Conservation (phyloP, 331 rosid genomes). For the Ulmus americana region DNA sequence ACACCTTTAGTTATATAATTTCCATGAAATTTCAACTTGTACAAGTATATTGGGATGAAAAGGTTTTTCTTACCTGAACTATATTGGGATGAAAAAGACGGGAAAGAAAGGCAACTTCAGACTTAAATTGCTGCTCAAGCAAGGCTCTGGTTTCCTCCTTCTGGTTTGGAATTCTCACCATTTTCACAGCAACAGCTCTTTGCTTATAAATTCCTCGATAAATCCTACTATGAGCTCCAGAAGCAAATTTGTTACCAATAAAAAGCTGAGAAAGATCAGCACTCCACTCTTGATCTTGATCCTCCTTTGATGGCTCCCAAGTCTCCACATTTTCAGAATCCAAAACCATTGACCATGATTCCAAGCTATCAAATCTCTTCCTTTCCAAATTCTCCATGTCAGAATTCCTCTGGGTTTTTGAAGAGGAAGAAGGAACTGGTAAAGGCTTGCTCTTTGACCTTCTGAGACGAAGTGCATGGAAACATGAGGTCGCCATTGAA, state of each 20-base stretch:
- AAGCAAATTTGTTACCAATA: slow-evolving; percentile 91
- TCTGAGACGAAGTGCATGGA: slow-evolving; percentile 47
- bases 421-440: slow-evolving; percentile 38
- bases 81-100: slow-evolving; percentile 91
- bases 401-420: slow-evolving; percentile 40
- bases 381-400: slow-evolving; percentile 73
- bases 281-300: slow-evolving; percentile 90
- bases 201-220: slow-evolving; percentile 97
- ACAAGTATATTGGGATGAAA: neutral
- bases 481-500: slow-evolving; percentile 69
- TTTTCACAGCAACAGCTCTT: slow-evolving; percentile 95
- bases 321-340: slow-evolving; percentile 95
- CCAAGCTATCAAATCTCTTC: slow-evolving; percentile 84
- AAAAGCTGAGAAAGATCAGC: slow-evolving; percentile 94
- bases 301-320: slow-evolving; percentile 82
- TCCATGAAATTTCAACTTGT: neutral
- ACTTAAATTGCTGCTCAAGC: slow-evolving; percentile 87
- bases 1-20: neutral
- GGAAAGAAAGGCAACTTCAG: slow-evolving; percentile 89
- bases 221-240: slow-evolving; percentile 92
- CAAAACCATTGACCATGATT: slow-evolving; percentile 96
- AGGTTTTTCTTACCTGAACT: slow-evolving; percentile 56
- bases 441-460: slow-evolving; percentile 59
- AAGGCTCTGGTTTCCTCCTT: slow-evolving; percentile 61
- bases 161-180: slow-evolving; percentile 88